phyloP scores from a whole-genome alignment of 495 filamentous ascomycete genomes.

The Penicillium roqueforti region DNA sequence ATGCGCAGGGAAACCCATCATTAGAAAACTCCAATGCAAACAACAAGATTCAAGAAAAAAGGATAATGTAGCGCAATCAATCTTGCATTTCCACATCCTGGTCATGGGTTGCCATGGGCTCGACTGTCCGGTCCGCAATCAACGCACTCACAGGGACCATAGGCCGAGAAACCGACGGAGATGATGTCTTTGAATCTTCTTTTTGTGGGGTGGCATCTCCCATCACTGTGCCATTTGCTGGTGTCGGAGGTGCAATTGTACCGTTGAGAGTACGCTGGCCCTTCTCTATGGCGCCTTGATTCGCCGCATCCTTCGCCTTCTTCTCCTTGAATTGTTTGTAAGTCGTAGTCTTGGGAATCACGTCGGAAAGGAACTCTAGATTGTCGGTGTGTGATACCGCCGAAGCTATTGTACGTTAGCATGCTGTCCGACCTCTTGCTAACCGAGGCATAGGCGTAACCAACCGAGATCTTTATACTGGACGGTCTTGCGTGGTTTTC shows the following conservation, averaged over 20 bases:
- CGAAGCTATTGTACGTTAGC: constrained; percentile 52
- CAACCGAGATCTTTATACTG: constrained; percentile 92
- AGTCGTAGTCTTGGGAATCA: constrained; percentile 78
- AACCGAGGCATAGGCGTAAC: constrained; percentile 5
- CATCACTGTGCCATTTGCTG: constrained; percentile 31
- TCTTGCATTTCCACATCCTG: constrained; percentile 57
- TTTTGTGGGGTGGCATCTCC: constrained; percentile 9
- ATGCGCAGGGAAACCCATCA: constrained; percentile 12
- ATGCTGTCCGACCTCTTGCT: not conserved
- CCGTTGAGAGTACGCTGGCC: constrained; percentile 53
- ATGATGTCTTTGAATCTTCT: constrained; percentile 19
- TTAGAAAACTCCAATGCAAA: constrained; percentile 29
- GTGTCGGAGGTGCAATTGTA: constrained; percentile 14
- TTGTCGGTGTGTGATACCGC: constrained; percentile 88
- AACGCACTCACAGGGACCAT: constrained; percentile 36
- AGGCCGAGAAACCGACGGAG: constrained; percentile 28
- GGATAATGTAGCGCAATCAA: constrained; percentile 26
- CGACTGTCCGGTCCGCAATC: constrained; percentile 38
- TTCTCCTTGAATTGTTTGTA: constrained; percentile 75
- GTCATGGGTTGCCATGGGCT: constrained; percentile 25
- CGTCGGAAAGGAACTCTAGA: constrained; percentile 90
- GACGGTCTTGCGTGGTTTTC: constrained; percentile 87
- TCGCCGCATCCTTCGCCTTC: constrained; percentile 45
- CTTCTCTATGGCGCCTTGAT: constrained; percentile 43
- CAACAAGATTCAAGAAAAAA: constrained; percentile 7